Evolutionary conservation across 2,329 filamentous ascomycete genomes (phyloP), one percentile per base, ranked within the genome.

Genomic region (Trematosphaeria pertusa): DNA sequence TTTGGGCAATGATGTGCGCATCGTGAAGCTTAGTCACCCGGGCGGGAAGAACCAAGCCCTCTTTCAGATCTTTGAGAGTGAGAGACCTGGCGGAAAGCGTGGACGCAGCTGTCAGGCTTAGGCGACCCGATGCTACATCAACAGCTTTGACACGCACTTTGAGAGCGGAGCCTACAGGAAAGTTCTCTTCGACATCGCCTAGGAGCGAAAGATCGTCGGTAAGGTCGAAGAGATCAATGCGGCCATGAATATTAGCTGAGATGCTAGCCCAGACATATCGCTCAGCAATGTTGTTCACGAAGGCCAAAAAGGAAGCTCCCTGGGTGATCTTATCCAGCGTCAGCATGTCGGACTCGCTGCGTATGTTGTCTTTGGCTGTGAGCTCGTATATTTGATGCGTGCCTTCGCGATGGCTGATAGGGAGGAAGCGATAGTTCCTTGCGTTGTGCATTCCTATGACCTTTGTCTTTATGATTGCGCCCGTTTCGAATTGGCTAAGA

Each of bases 181-280:
- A 97, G 71, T 90, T 89, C 53, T 83, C 81, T 37, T 85, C 81
- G 3, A 97, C 75, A 61, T 96, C 84, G 22, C 87, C 83, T 26
- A 96, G 77, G 43, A 89, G 80, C 6, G 91, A 88, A 36, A 96
- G 76, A 69, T 97, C 91, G 61, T 96, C 89, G 0, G 91, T 91
- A 7, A 94, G 84, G 64, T 97, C 92, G 70, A 94, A 85, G 52
- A 88, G 82, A 43, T 85, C 85, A 45, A 99, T 84, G 39, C 91
- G 85, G 45, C 94, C 94, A 48, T 92, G 87, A 12, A 99, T 86
- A 41, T 87, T 90, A 5, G 94, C 91, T 1, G 92, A 91, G 17
- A 99, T 75, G 64, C 91, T 97, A 35, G 95, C 87, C 93, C 94
- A 97, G 17, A 96, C 79, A 64, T 83, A 89, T 55, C 89, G 86